Evolutionary conservation across 2,329 filamentous ascomycete genomes (phyloP).

Genomic region (Parascedosporium putredinis): DNA sequence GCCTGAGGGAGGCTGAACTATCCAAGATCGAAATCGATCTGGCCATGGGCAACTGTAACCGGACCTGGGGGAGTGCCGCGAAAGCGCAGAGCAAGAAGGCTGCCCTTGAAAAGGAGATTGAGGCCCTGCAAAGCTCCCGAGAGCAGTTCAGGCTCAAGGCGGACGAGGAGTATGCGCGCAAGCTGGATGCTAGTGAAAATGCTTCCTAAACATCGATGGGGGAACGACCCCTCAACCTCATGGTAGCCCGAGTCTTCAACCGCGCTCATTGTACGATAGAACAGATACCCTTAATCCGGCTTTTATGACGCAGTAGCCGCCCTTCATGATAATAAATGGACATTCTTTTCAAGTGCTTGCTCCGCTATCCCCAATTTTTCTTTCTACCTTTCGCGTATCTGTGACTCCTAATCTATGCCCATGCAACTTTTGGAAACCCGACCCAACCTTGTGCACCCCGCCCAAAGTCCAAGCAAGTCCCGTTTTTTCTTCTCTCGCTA

Average conservation of each 20-base stretch:
- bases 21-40: neutral
- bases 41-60: neutral
- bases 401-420: neutral
- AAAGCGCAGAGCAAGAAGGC: conserved; percentile 3
- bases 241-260: too few relatives aligned
- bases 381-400: neutral
- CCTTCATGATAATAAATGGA: too few relatives aligned
- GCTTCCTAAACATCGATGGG: neutral
- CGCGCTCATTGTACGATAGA: too few relatives aligned
- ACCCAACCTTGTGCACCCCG: neutral
- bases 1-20: neutral
- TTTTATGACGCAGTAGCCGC: too few relatives aligned
- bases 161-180: conserved; percentile 36
- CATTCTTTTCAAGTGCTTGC: neutral
- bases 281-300: too few relatives aligned
- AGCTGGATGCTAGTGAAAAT: conserved; percentile 19
- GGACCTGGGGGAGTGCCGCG: neutral
- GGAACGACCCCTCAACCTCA: neutral
- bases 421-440: neutral
- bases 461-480: neutral
- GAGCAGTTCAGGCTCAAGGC: conserved; percentile 30
- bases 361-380: neutral
- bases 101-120: conserved; percentile 23
- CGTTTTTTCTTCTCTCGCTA: too few relatives aligned
- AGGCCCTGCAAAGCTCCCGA: conserved; percentile 26